Conservation (phyloP, 2,329 filamentous ascomycete species). For the Aspergillus pseudotamarii region DNA sequence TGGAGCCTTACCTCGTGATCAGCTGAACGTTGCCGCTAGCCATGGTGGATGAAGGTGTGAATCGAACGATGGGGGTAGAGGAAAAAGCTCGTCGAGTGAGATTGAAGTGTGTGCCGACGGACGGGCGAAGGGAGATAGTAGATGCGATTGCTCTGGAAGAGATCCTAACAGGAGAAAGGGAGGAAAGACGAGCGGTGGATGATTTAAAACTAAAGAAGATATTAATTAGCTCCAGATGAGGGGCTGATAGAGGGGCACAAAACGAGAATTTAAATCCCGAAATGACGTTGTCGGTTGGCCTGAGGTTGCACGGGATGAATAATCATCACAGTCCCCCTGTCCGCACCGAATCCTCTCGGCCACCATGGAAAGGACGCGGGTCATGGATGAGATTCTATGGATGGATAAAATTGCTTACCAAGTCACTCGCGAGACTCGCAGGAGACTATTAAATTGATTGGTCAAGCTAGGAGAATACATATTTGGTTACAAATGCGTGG, state of each 20-base stretch:
- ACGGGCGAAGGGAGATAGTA: conserved; percentile 13
- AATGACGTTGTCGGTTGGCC: conserved; percentile 31
- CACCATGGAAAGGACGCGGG: conserved; percentile 8
- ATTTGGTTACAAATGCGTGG: conserved; percentile 7
- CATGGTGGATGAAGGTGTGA: conserved; percentile 45
- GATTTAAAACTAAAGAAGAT: conserved; percentile 25
- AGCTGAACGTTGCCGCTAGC: conserved; percentile 22
- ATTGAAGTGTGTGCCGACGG: conserved; percentile 9
- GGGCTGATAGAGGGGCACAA: conserved; percentile 28
- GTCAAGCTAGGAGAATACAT: conserved; percentile 20
- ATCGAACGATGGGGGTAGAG: conserved; percentile 37
- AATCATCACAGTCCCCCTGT: conserved; percentile 16
- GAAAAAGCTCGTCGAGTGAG: conserved; percentile 31
- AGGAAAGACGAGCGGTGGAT: conserved; percentile 27
- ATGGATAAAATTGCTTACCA: conserved; percentile 19
- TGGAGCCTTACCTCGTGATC: conserved; percentile 30
- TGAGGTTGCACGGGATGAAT: conserved; percentile 36
- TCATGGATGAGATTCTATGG: conserved; percentile 4
- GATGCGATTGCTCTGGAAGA: conserved; percentile 17
- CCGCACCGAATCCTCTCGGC: conserved; percentile 9
- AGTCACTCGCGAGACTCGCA: conserved; percentile 14
- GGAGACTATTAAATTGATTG: conserved; percentile 13
- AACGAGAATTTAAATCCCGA: conserved; percentile 14
- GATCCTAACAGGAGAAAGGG: conserved; percentile 17
- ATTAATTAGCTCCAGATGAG: conserved; percentile 29